phyloP scores from a whole-genome alignment of 2,329 filamentous ascomycete species.

The Mycogone perniciosa region DNA sequence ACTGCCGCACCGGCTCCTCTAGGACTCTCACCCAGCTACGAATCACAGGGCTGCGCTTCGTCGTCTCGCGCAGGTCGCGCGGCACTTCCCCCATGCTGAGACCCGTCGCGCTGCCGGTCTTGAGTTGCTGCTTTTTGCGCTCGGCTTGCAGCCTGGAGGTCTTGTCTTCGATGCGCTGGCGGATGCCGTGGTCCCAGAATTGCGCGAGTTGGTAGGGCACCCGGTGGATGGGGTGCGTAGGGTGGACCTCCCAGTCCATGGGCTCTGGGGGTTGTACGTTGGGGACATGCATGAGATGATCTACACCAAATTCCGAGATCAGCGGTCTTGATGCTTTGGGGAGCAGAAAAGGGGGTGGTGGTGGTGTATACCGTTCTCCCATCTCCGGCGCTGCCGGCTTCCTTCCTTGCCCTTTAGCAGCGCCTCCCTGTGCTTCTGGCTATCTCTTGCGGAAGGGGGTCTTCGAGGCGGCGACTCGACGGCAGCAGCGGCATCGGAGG shows the following conservation, averaged over 20 bases:
- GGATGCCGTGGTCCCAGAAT: constrained; percentile 63
- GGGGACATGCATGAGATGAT: constrained; percentile 80
- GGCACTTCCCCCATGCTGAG: constrained; percentile 57
- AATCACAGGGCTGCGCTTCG: constrained; percentile 75
- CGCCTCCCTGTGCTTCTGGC: constrained; percentile 59
- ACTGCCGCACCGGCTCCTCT: constrained; percentile 75
- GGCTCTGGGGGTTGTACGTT: constrained; percentile 77
- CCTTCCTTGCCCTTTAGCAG: constrained; percentile 87
- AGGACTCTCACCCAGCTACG: constrained; percentile 75
- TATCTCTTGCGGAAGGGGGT: constrained; percentile 47
- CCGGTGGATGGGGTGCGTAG: constrained; percentile 69
- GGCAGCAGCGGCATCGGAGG: constrained; percentile 18
- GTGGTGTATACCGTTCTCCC: constrained; percentile 74
- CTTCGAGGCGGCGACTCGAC: constrained; percentile 33
- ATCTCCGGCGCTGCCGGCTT: constrained; percentile 74
- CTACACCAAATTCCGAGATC: constrained; percentile 38
- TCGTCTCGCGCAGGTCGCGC: constrained; percentile 69
- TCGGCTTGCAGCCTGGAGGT: constrained; percentile 32
- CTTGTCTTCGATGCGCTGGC: constrained; percentile 45
- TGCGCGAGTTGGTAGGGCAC: constrained; percentile 87
- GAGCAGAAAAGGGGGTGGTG: background rate
- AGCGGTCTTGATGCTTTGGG: constrained; percentile 8
- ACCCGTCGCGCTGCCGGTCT: constrained; percentile 34
- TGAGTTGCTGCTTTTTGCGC: constrained; percentile 42
- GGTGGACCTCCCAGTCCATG: constrained; percentile 74